These are phyloP conservation scores for Umbelopsis isabellina DNA, from an alignment of 192 early-diverging fungal species.

Conservation along the genomic window DNA sequence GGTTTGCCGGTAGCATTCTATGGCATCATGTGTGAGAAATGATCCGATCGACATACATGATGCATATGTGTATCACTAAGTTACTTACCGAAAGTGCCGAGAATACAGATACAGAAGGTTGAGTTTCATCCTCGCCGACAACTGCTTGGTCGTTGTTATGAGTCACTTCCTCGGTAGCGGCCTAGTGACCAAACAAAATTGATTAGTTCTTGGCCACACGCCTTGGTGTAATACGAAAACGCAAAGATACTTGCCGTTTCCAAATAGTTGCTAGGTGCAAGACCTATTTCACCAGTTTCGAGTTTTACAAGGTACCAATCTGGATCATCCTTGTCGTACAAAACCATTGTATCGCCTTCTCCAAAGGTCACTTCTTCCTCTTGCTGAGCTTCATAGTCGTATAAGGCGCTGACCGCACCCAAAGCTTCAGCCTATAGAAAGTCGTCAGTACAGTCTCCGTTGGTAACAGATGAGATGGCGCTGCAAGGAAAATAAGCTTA, in stretches of 20 bases:
- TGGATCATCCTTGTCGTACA: slow-evolving; percentile 85
- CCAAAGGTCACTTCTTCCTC: slow-evolving; percentile 84
- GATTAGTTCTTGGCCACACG: neutral
- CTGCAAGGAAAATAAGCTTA: neutral
- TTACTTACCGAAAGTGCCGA: slow-evolving; percentile 24
- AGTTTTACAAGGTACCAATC: slow-evolving; percentile 91
- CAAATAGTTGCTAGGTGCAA: slow-evolving; percentile 88
- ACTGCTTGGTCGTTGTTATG: neutral
- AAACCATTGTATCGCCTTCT: slow-evolving; percentile 69
- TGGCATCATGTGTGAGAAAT: neutral
- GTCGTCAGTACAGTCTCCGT: neutral
- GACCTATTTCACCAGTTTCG: slow-evolving; percentile 69
- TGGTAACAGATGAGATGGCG: neutral
- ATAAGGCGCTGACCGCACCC: slow-evolving; percentile 65
- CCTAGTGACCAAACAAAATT: neutral
- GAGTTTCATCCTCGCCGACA: neutral
- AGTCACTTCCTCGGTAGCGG: neutral
- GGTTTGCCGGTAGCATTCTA: slow-evolving; percentile 26
- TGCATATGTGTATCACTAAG: neutral
- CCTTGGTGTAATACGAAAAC: neutral
- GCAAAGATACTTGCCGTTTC: slow-evolving; percentile 40
- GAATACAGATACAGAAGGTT: slow-evolving; percentile 24
- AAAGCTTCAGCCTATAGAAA: slow-evolving; percentile 56
- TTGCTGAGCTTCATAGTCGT: slow-evolving; percentile 78
- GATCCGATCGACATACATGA: neutral